Evolutionary conservation across 2,329 filamentous ascomycete species (phyloP).

Genomic region (Claviceps citrina): DNA sequence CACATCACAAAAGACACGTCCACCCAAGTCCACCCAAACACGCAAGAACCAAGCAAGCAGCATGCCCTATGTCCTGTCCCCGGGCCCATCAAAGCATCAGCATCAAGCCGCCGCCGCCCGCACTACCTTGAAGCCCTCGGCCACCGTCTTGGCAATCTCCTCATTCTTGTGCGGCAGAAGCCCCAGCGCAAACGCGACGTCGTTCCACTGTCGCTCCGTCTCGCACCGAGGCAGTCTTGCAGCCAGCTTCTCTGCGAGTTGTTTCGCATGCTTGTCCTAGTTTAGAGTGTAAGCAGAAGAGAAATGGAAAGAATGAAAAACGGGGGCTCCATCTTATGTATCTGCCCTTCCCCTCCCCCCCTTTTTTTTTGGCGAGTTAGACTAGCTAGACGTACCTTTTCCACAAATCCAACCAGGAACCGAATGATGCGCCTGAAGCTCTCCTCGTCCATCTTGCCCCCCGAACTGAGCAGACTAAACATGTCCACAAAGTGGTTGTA

Average conservation of each 20-base stretch:
- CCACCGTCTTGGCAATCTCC: conserved; percentile 63
- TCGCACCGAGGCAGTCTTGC: conserved; percentile 74
- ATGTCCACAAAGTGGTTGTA: conserved; percentile 99
- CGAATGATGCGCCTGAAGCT: conserved; percentile 74
- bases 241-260: conserved; percentile 82
- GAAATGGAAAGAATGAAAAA: neutral
- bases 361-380: too few species aligned
- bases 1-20: too few species aligned
- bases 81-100: too few species aligned
- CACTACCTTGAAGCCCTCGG: conserved; percentile 62
- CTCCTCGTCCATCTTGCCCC: conserved; percentile 67
- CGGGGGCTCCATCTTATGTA: too few species aligned
- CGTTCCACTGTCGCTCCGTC: conserved; percentile 91
- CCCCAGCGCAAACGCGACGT: conserved; percentile 83
- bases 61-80: too few species aligned
- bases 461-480: conserved; percentile 83
- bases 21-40: too few species aligned
- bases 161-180: conserved; percentile 87
- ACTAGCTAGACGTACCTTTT: conserved; percentile 85
- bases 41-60: too few species aligned
- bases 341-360: too few species aligned
- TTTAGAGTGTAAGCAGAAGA: conserved; percentile 1
- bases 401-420: conserved; percentile 89
- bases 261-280: conserved; percentile 92
- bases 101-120: conserved; percentile 41